Evolutionary conservation across 2,329 filamentous ascomycete genomes (phyloP), one percentile per base, ranked within the genome.

Genomic region (Ramichloridium luteum): DNA sequence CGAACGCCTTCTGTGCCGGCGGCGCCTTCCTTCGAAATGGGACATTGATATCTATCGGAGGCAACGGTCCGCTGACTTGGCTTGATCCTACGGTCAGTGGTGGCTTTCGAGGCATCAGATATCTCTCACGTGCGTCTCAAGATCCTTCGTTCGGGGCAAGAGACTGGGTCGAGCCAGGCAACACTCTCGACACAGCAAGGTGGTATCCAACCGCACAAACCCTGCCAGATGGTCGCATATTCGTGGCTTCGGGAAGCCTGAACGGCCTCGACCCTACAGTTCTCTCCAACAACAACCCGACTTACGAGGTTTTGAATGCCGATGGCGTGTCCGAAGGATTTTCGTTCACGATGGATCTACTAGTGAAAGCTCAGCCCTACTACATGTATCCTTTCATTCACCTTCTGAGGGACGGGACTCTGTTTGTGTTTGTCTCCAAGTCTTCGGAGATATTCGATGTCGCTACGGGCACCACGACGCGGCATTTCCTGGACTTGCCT

Each of bases 341-440:
- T 12, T 71, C 59, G 45, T 59, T 64, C 26, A 50, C 53, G 6
- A 61, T 74, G 59, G 62, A 67, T 4, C 68, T 75, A 22, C 55
- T 76, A 14, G 58, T 55, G 33, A 40, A 40, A 14, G 14, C 34
- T 4, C 31, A 42, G 49, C 72, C 72, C 10, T 74, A 75, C 54
- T 74, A 72, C 53, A 73, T 73, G 70, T 75, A 74, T 45, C 72
- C 72, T 3, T 74, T 74, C 50, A 53, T 76, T 16, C 70, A 74
- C 45, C 57, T 75, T 2, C 58, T 77, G 22, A 62, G 58, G 18
- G 64, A 73, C 47, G 70, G 71, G 8, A 65, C 55, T 22, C 49
- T 75, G 4, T 75, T 73, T 46, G 56, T 75, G 35, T 72, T 72
- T 46, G 60, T 62, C 11, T 56, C 70, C 18, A 73, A 70, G 47